Evolutionary conservation across 495 filamentous ascomycete species (phyloP).

Genomic region (Lepraria neglecta): DNA sequence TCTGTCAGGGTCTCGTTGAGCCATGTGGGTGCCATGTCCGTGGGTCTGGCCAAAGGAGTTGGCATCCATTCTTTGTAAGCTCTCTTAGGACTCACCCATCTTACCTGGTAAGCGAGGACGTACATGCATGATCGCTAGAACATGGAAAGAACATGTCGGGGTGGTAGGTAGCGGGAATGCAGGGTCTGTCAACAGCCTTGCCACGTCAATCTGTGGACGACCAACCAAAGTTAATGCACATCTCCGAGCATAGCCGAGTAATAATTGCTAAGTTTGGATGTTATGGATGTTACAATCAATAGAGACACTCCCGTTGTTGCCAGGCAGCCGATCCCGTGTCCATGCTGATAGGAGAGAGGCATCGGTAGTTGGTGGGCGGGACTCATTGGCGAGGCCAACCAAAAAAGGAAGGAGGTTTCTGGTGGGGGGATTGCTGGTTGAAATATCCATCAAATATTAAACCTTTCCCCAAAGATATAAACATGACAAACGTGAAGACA

Average conservation of each 20-base stretch:
- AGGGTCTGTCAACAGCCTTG: background rate
- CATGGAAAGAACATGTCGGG: background rate
- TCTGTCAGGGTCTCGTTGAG: background rate
- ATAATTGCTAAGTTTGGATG: too few relatives aligned
- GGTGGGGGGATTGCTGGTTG: background rate
- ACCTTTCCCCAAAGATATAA: too few relatives aligned
- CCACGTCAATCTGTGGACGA: background rate
- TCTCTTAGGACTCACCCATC: background rate
- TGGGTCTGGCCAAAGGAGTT: background rate
- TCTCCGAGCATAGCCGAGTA: conserved; percentile 1
- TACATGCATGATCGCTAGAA: background rate
- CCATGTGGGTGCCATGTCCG: background rate
- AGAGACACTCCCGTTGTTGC: background rate
- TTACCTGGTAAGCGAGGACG: background rate
- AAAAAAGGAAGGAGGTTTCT: background rate
- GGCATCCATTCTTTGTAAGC: too few relatives aligned
- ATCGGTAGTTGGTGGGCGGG: background rate
- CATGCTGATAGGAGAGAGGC: background rate
- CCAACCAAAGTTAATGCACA: background rate
- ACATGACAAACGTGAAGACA: too few relatives aligned
- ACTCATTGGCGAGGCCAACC: background rate
- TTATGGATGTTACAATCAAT: too few relatives aligned
- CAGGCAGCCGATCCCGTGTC: background rate
- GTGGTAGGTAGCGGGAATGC: background rate
- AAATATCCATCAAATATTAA: background rate